Base-by-base conservation (phyloP, 441 rosid species). In the Mallotus repandus region DNA sequence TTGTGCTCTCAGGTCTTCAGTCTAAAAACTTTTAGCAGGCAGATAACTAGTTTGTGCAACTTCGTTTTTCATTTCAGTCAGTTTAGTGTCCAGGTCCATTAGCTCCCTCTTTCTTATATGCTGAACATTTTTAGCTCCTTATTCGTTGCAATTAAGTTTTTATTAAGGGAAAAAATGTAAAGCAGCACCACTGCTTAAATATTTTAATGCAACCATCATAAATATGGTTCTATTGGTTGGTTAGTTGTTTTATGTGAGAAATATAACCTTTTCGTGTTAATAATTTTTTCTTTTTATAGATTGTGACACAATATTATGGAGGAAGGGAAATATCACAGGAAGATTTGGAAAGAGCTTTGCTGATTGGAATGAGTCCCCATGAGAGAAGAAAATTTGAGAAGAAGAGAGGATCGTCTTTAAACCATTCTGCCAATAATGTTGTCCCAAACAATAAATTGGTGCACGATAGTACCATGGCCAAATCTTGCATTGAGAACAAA, bases 331-430 rank as follows among this genome's bases (percentile, higher is more conserved):
- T 95, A 88, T 81, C 88, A 4, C 78, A 85, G 66, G 89, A 89
- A 71, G 99, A 93, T 85, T 81, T 93, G 82, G 95, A 91, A 79
- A 86, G 78, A 77, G 99, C 97, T 80, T 74, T 96, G 83, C 83
- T 87, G 70, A 88, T 89, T 60, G 98, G 98, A 73, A 87, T 93
- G 92, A 91, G 95, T 79, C 89, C 98, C 77, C 90, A 92, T 41
- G 97, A 90, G 82, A 86, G 85, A 83, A 87, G 91, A 80, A 81
- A 87, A 74, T 77, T 84, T 43, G 84, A 83, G 81, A 88, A 90
- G 86, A 95, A 87, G 85, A 87, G 83, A 80, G 90, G 89, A 21
- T 63, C 77, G 48, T 77, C 90, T 66, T 76, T 81, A 7, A 85
- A 86, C 75, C 78, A 71, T 50, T 79, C 82, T 75, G 52, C 66